Conservation (phyloP, 2,329 filamentous ascomycete genomes). For the Xylariales sp. region DNA sequence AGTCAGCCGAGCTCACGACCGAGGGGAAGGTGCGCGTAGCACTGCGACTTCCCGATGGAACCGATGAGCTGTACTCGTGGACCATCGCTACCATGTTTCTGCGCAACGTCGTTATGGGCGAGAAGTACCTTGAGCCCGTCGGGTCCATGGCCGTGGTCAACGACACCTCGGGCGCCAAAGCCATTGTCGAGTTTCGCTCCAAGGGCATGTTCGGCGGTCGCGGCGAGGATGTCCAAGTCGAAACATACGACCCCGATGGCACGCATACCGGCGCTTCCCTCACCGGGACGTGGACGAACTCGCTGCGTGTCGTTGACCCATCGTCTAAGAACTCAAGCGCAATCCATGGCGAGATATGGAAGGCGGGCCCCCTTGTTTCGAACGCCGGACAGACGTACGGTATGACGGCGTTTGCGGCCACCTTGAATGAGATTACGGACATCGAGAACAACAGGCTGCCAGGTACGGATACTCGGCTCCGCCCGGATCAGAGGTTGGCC, state of each 20-base stretch:
- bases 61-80: conserved; percentile 85
- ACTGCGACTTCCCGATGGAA: conserved; percentile 59
- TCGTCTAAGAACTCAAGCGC: conserved; percentile 45
- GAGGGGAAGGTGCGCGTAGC: conserved; percentile 80
- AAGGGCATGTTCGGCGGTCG: conserved; percentile 97
- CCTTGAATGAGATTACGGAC: conserved; percentile 80
- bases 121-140: conserved; percentile 96
- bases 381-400: conserved; percentile 80
- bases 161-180: conserved; percentile 78
- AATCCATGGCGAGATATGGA: conserved; percentile 80
- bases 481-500: conserved; percentile 81
- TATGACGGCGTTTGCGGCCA: conserved; percentile 78
- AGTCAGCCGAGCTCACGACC: conserved; percentile 83
- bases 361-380: conserved; percentile 69
- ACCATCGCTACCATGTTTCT: conserved; percentile 83
- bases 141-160: conserved; percentile 83
- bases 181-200: conserved; percentile 83
- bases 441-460: conserved; percentile 73
- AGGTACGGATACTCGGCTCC: conserved; percentile 74
- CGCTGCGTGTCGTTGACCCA: conserved; percentile 61
- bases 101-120: conserved; percentile 92
- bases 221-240: conserved; percentile 80
- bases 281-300: conserved; percentile 77
- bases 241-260: conserved; percentile 65
- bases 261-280: conserved; percentile 62